Percentiles rank a stretch among this genome's conserved stretches.
These are phyloP conservation scores for Saccharum hybrid DNA, from an alignment of 202 grass and related monocot species.

Conservation along the genomic window DNA sequence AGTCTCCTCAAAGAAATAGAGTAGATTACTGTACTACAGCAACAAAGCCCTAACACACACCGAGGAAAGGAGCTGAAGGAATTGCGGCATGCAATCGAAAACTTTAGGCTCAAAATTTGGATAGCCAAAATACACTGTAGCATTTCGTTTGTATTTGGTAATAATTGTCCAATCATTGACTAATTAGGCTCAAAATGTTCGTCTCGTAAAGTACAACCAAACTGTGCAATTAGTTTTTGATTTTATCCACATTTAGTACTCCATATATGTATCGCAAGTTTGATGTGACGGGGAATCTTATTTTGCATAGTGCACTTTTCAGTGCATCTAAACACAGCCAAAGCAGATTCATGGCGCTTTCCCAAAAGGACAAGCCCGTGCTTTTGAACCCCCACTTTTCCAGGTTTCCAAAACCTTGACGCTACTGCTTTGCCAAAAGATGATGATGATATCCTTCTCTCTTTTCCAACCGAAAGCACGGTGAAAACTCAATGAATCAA, in stretches of 20 bases:
- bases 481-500: conserved; percentile 7
- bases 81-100: neutral
- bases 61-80: neutral
- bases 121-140: too few relatives aligned
- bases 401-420: conserved; percentile 42
- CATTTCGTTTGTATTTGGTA: too few relatives aligned
- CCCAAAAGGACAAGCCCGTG: conserved; percentile 54
- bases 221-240: too few relatives aligned
- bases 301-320: too few relatives aligned
- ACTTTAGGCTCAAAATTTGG: neutral
- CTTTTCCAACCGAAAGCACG: conserved; percentile 11
- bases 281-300: too few relatives aligned
- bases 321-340: too few relatives aligned
- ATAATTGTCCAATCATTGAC: too few relatives aligned
- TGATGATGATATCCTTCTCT: neutral
- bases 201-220: too few relatives aligned
- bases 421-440: conserved; percentile 6
- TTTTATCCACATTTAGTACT: too few relatives aligned
- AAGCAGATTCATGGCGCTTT: conserved; percentile 43
- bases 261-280: too few relatives aligned
- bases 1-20: neutral
- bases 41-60: neutral
- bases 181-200: too few relatives aligned
- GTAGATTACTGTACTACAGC: neutral
- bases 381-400: conserved; percentile 46